A percentile compares a stretch with the other conserved stretches of the same genome.
Evolutionary conservation across 345 rosid genomes (phyloP).

Genomic region (Odontarrhena argentea): DNA sequence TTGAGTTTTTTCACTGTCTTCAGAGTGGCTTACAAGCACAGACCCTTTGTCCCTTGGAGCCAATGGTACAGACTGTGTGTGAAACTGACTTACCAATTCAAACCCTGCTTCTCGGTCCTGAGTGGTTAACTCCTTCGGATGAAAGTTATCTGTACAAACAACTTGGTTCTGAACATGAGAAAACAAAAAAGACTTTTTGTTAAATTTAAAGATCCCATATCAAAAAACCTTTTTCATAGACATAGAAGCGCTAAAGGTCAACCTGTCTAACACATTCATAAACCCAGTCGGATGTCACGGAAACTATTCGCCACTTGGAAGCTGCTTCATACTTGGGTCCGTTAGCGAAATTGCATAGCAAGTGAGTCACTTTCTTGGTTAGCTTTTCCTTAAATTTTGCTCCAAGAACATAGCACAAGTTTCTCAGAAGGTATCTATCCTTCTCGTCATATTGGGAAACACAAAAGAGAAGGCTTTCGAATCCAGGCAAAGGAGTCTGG

Average conservation of each 20-base stretch:
- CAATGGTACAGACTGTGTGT: conserved; percentile 58
- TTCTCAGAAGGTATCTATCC: conserved; percentile 71
- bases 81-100: conserved; percentile 69
- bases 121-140: conserved; percentile 71
- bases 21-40: conserved; percentile 55
- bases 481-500: conserved; percentile 81
- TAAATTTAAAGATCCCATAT: conserved; percentile 19
- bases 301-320: conserved; percentile 66
- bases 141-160: conserved; percentile 59
- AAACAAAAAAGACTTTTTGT: background rate
- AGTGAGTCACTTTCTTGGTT: conserved; percentile 81
- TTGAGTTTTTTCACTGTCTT: conserved; percentile 42
- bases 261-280: conserved; percentile 91
- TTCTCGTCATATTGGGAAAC: conserved; percentile 79
- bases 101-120: conserved; percentile 68
- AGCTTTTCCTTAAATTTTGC: conserved; percentile 64
- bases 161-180: conserved; percentile 64
- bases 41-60: conserved; percentile 54
- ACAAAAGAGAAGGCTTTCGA: conserved; percentile 72
- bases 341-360: conserved; percentile 68
- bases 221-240: conserved; percentile 21
- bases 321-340: conserved; percentile 86
- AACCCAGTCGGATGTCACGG: conserved; percentile 78
- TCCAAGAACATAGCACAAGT: conserved; percentile 84
- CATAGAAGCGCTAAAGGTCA: conserved; percentile 26